Evolutionary conservation across 2,329 filamentous ascomycete species (phyloP).

Genomic region (Aureobasidium sp.): DNA sequence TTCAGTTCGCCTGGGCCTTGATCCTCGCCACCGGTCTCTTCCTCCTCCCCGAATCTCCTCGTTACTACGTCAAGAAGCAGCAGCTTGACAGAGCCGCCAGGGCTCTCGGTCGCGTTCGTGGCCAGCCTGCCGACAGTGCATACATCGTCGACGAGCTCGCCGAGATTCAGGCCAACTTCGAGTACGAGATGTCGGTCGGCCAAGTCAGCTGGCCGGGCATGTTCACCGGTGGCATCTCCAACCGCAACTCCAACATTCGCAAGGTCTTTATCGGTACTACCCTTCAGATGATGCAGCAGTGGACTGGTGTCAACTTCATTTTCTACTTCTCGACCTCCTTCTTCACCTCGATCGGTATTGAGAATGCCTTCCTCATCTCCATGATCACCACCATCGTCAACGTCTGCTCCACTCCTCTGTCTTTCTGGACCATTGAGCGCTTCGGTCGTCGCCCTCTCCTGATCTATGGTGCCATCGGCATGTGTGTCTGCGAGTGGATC

Average conservation of each 20-base stretch:
- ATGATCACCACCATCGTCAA: conserved; percentile 87
- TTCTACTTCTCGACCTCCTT: conserved; percentile 68
- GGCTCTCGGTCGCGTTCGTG: conserved; percentile 63
- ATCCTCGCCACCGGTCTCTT: conserved; percentile 66
- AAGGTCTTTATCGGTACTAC: conserved; percentile 41
- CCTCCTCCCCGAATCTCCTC: conserved; percentile 74
- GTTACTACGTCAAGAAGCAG: conserved; percentile 76
- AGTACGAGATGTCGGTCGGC: conserved; percentile 67
- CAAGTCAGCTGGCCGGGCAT: conserved; percentile 60
- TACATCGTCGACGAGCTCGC: conserved; percentile 73
- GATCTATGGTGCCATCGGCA: conserved; percentile 69
- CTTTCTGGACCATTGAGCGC: conserved; percentile 80
- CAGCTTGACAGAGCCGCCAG: conserved; percentile 58
- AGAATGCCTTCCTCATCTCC: conserved; percentile 73
- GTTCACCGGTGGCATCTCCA: conserved; percentile 49
- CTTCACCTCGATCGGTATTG: conserved; percentile 69
- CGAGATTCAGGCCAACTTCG: conserved; percentile 84
- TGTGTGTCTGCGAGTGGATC: conserved; percentile 81
- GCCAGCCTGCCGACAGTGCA: conserved; percentile 63
- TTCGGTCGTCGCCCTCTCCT: conserved; percentile 76
- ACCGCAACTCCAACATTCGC: conserved; percentile 46
- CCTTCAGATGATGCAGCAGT: conserved; percentile 46
- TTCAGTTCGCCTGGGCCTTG: conserved; percentile 76
- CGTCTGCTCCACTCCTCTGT: conserved; percentile 75
- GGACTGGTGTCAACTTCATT: conserved; percentile 92